These are phyloP conservation scores for Stagonosporopsis vannaccii DNA, from an alignment of 2,329 filamentous ascomycete species.

Conservation along the genomic window DNA sequence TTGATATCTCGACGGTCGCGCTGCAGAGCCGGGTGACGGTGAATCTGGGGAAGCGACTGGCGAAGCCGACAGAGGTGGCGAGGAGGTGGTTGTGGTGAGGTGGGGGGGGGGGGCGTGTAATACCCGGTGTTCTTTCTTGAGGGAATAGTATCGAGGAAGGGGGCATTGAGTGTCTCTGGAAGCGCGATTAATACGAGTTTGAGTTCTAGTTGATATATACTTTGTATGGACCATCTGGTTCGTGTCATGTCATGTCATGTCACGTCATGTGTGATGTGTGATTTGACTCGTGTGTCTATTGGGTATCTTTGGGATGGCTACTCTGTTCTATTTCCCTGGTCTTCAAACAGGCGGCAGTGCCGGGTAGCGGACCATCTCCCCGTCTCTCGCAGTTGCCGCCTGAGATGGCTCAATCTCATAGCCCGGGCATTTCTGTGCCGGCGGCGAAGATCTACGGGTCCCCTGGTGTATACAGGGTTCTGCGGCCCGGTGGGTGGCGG, in stretches of 20 bases:
- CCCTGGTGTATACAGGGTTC: not conserved
- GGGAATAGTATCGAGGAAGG: not conserved
- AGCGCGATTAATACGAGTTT: slow-evolving; percentile 6
- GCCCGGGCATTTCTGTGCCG: not conserved
- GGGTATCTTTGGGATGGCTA: slow-evolving; percentile 18
- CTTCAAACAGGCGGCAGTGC: not conserved
- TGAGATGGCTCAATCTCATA: not conserved
- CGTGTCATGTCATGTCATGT: not conserved
- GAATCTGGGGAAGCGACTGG: slow-evolving; percentile 37
- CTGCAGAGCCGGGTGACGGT: slow-evolving; percentile 48
- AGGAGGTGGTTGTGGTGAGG: slow-evolving; percentile 21
- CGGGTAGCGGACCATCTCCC: not conserved
- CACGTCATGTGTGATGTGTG: not conserved
- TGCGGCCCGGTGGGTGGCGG: no score
- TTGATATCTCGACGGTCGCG: slow-evolving; percentile 44
- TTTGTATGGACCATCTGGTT: no score
- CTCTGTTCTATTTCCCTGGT: not conserved
- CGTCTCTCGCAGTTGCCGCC: not conserved
- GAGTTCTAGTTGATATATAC: not conserved
- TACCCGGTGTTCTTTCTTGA: slow-evolving; percentile 9
- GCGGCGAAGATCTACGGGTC: not conserved
- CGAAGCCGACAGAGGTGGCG: slow-evolving; percentile 28
- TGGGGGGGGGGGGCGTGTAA: not conserved
- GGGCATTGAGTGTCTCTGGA: slow-evolving; percentile 8
- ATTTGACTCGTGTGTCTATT: slow-evolving; percentile 16